Percentiles rank a stretch among this genome's conserved stretches.
These are phyloP conservation scores for Trichoderma sp. DNA, from an alignment of 2,329 filamentous ascomycete species.

Conservation along the genomic window DNA sequence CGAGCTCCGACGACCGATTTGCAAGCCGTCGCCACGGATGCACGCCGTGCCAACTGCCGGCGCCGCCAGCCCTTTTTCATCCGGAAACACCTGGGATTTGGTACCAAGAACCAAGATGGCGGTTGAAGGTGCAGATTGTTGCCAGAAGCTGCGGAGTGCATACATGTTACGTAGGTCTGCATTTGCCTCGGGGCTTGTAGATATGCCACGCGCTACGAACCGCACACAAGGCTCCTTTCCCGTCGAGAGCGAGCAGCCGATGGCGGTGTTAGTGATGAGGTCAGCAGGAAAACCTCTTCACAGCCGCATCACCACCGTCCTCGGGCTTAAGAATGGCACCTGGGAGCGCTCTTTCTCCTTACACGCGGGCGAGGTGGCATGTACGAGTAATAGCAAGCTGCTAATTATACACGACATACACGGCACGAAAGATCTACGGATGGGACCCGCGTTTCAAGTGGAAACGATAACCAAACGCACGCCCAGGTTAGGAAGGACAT, in stretches of 20 bases:
- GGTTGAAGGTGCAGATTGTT: not conserved
- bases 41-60: slow-evolving; percentile 16
- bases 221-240: not conserved
- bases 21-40: slow-evolving; percentile 7
- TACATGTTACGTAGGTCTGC: not conserved
- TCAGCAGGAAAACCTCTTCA: not conserved
- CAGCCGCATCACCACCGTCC: not conserved
- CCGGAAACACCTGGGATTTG: not conserved
- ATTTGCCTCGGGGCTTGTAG: not conserved
- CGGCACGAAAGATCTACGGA: not conserved
- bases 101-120: not conserved
- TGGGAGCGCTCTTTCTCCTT: not conserved
- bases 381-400: not conserved
- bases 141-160: not conserved
- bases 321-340: not conserved
- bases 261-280: slow-evolving; percentile 1
- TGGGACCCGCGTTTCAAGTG: not conserved
- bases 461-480: not conserved
- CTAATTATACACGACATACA: not conserved
- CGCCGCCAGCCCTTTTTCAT: slow-evolving; percentile 2
- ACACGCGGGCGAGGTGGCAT: not conserved
- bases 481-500: not conserved
- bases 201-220: not conserved
- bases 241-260: not conserved
- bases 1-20: slow-evolving; percentile 12